phyloP scores from a whole-genome alignment of 140 eudicot species.

The Flaveria floridana region DNA sequence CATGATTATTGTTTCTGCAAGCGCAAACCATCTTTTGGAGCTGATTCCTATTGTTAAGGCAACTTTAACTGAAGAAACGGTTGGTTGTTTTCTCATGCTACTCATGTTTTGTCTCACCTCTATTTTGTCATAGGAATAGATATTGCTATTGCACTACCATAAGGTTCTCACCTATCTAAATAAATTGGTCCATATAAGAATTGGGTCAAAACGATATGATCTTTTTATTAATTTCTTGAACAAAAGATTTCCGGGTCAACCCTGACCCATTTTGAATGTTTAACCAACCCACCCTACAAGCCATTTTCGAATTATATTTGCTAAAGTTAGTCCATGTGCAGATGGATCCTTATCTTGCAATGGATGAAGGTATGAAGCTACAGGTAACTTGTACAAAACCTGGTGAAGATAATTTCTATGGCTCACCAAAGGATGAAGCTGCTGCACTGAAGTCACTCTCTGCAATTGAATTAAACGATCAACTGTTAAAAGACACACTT shows the following conservation, averaged over 20 bases:
- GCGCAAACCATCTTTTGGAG: conserved; percentile 62
- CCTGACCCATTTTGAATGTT: not conserved
- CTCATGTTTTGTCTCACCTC: conserved; percentile 10
- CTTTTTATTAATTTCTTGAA: not conserved
- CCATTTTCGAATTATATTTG: conserved; percentile 6
- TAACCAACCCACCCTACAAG: conserved; percentile 7
- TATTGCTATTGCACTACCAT: not conserved
- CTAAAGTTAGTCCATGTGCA: conserved; percentile 28
- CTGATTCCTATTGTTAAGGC: conserved; percentile 56
- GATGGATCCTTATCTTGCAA: conserved; percentile 73
- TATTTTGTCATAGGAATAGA: not conserved
- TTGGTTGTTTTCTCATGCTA: conserved; percentile 34
- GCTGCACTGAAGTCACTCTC: conserved; percentile 50
- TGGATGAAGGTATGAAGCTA: conserved; percentile 62
- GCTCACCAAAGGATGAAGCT: conserved; percentile 51
- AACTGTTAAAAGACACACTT: conserved; percentile 48
- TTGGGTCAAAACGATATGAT: not conserved
- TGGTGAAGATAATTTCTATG: conserved; percentile 35
- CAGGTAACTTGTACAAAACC: conserved; percentile 40
- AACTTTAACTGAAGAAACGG: conserved; percentile 63
- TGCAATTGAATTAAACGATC: conserved; percentile 38
- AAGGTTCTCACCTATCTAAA: not conserved
- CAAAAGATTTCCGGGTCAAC: not conserved
- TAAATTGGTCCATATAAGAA: not conserved
- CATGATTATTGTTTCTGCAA: conserved; percentile 72